phyloP scores from a whole-genome alignment of 345 rosid species.

The Syzygium jambos region DNA sequence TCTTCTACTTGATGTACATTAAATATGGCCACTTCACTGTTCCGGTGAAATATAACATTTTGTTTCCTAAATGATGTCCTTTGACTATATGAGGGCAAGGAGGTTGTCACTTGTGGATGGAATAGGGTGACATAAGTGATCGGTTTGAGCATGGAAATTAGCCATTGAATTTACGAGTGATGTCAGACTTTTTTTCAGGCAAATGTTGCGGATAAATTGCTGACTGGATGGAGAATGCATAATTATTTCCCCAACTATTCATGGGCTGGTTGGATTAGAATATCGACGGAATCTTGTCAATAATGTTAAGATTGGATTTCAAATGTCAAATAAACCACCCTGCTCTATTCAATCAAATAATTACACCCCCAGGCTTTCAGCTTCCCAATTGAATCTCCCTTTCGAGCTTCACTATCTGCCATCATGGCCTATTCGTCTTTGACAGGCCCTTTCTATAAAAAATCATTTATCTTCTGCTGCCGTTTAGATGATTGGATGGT shows the following conservation, averaged over 20 bases:
- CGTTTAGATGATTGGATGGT: background rate
- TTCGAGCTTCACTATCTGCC: background rate
- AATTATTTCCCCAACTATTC: background rate
- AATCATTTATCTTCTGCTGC: background rate
- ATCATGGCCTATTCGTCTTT: background rate
- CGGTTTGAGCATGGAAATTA: background rate
- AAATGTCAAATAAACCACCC: background rate
- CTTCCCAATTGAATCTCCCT: background rate
- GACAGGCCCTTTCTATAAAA: background rate
- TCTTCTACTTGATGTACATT: background rate
- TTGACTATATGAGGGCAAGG: background rate
- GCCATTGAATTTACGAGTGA: background rate
- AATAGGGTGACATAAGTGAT: background rate
- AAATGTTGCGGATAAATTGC: background rate
- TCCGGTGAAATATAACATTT: background rate
- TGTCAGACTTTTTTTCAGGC: background rate
- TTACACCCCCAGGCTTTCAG: too few relatives aligned
- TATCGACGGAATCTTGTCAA: background rate
- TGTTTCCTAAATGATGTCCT: background rate
- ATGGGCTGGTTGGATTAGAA: background rate
- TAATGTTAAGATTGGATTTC: background rate
- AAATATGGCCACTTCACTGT: background rate
- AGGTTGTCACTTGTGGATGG: background rate
- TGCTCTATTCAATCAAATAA: too few relatives aligned
- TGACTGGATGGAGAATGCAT: background rate